A percentile compares a stretch with the other conserved stretches of the same genome.
Evolutionary conservation across 2,329 filamentous ascomycete genomes (phyloP).

Genomic region (Bipolaris oryzae): DNA sequence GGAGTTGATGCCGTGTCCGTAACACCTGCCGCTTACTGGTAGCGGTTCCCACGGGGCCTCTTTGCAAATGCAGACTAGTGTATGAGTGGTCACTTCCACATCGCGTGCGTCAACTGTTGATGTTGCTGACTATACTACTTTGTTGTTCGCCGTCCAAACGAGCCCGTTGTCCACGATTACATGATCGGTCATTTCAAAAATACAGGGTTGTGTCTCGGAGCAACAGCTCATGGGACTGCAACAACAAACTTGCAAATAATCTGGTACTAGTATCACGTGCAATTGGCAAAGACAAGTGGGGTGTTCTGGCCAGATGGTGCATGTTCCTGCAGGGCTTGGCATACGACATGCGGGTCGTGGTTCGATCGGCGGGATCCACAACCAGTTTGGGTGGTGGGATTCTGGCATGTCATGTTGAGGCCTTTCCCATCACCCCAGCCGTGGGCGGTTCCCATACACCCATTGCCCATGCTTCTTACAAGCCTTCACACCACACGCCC

Average conservation of each 20-base stretch:
- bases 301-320: background rate
- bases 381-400: slow-evolving; percentile 24
- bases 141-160: background rate
- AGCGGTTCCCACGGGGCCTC: slow-evolving; percentile 20
- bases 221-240: too few species aligned
- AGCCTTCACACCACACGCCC: background rate
- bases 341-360: slow-evolving; percentile 19
- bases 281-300: background rate
- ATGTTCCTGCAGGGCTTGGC: slow-evolving; percentile 33
- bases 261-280: background rate
- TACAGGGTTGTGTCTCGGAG: slow-evolving; percentile 1
- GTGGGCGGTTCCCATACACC: slow-evolving; percentile 16
- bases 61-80: slow-evolving; percentile 11
- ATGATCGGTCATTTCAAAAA: background rate
- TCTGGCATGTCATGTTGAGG: slow-evolving; percentile 35
- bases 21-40: slow-evolving; percentile 8
- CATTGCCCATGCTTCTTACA: slow-evolving; percentile 4
- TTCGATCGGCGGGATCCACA: slow-evolving; percentile 24
- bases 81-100: slow-evolving; percentile 5
- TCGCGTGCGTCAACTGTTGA: background rate
- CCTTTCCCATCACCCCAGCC: slow-evolving; percentile 30
- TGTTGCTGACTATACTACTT: background rate
- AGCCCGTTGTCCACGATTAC: background rate
- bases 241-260: too few species aligned
- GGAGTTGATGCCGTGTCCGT: slow-evolving; percentile 13